Percentiles rank a stretch among this genome's conserved stretches.
Evolutionary conservation across 257 asterid genomes (phyloP).

Genomic region (Petunia axillaris): DNA sequence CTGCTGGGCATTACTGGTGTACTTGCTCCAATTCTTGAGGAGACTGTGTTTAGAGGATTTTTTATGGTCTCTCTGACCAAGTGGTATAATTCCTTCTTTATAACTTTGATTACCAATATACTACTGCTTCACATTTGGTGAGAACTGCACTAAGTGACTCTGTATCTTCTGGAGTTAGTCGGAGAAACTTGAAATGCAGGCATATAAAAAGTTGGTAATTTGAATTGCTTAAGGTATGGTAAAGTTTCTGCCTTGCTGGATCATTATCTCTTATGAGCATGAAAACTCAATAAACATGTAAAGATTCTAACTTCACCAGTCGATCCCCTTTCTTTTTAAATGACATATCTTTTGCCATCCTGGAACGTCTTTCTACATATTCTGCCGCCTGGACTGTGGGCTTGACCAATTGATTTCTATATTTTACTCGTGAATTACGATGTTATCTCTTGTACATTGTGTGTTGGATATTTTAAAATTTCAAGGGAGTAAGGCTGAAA

Average conservation of each 20-base stretch:
- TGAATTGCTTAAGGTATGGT: neutral
- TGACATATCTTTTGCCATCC: neutral
- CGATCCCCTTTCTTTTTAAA: neutral
- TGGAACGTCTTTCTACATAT: neutral
- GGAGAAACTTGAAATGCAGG: neutral
- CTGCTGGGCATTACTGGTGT: slow-evolving; percentile 91
- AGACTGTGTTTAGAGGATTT: slow-evolving; percentile 93
- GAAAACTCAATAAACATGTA: neutral
- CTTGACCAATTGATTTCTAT: neutral
- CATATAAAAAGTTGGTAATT: neutral
- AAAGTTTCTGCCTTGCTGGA: neutral
- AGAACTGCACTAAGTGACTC: neutral
- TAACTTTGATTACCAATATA: neutral
- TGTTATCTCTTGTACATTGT: neutral
- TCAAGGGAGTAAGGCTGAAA: neutral
- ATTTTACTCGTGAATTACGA: neutral
- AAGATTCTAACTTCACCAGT: neutral
- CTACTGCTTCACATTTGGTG: neutral
- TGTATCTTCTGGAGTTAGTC: neutral
- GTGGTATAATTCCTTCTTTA: slow-evolving; percentile 52
- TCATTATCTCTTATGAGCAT: neutral
- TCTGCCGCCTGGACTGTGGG: slow-evolving; percentile 18
- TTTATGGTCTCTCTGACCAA: slow-evolving; percentile 91
- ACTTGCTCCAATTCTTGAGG: slow-evolving; percentile 97
- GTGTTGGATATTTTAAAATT: neutral